Conservation (phyloP, 352 stramenopile species). For the Pythium sukuiense region DNA sequence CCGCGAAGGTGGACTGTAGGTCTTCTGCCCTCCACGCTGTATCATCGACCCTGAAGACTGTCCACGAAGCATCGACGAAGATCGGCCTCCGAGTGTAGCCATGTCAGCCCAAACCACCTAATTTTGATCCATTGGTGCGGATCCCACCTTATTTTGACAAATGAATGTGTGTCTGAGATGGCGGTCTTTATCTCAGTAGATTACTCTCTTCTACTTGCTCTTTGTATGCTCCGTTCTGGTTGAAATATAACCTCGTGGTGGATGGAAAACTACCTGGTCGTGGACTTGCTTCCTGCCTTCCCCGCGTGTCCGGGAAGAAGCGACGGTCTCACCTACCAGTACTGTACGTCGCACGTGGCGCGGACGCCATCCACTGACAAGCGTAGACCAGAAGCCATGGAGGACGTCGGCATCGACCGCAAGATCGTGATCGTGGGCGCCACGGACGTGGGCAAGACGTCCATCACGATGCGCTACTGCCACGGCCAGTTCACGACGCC, state of each 20-base stretch:
- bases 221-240: background rate
- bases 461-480: slow-evolving; percentile 88
- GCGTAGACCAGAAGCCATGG: slow-evolving; percentile 37
- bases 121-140: no score
- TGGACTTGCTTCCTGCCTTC: background rate
- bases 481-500: slow-evolving; percentile 84
- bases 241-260: background rate
- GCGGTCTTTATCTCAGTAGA: background rate
- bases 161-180: background rate
- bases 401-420: slow-evolving; percentile 84
- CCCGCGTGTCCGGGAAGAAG: background rate
- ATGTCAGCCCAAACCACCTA: no score
- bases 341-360: background rate
- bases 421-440: slow-evolving; percentile 90
- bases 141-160: background rate
- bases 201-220: background rate
- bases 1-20: no score
- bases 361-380: background rate
- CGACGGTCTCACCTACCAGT: background rate
- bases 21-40: no score
- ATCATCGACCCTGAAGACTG: no score
- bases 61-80: no score
- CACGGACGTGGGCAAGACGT: slow-evolving; percentile 89
- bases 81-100: no score
- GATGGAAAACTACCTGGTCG: background rate